Conservation (phyloP, 1,284 basidiomycete species). For the Lentinula novae-zelandiae region DNA sequence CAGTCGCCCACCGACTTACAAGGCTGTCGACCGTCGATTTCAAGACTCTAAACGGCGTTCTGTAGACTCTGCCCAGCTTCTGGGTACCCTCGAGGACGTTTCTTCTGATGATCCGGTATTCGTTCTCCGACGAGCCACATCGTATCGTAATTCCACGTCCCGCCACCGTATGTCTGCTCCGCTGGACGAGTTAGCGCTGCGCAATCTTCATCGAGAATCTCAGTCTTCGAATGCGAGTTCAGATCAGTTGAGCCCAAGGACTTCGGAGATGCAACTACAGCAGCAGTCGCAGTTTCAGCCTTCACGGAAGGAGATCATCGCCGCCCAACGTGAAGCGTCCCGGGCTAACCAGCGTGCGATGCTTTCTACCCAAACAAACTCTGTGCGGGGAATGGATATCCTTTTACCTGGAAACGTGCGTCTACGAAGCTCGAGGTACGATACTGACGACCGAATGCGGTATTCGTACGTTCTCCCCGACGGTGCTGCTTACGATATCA, state of each 20-base stretch:
- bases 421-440: constrained; percentile 79
- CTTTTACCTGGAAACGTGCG: constrained; percentile 79
- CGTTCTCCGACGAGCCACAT: constrained; percentile 74
- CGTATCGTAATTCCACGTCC: constrained; percentile 65
- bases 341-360: constrained; percentile 86
- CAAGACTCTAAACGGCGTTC: constrained; percentile 81
- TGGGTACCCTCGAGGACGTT: constrained; percentile 75
- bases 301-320: constrained; percentile 85
- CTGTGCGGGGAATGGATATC: constrained; percentile 83
- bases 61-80: constrained; percentile 71
- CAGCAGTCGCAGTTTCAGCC: constrained; percentile 32
- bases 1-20: constrained; percentile 69
- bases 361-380: constrained; percentile 80
- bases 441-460: constrained; percentile 68
- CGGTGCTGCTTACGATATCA: constrained; percentile 88
- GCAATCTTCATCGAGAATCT: constrained; percentile 67
- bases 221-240: constrained; percentile 26
- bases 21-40: constrained; percentile 55
- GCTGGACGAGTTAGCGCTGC: constrained; percentile 72
- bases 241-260: constrained; percentile 21
- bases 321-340: constrained; percentile 83
- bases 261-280: neutral
- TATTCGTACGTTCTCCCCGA: constrained; percentile 90
- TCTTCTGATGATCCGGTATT: constrained; percentile 84
- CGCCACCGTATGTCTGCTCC: constrained; percentile 66